phyloP scores from a whole-genome alignment of 202 grass and related monocot species.

The Musa balbisiana region DNA sequence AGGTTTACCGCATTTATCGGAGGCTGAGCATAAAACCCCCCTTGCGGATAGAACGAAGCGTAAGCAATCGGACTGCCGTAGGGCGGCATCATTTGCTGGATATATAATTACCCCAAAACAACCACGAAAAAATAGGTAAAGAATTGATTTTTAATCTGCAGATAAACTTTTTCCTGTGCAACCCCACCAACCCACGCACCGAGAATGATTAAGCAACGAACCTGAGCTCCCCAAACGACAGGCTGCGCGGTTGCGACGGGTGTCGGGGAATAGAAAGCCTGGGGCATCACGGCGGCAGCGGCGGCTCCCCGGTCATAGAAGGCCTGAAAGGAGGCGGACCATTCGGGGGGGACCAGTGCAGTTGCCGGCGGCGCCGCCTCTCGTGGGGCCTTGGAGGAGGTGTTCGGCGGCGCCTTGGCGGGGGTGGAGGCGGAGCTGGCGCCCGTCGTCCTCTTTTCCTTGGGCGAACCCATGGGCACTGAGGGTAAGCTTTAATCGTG shows the following conservation, averaged over 20 bases:
- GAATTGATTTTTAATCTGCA: too few species aligned
- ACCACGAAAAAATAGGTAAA: neutral
- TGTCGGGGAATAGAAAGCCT: neutral
- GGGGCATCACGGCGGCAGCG: constrained; percentile 10
- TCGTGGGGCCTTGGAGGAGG: neutral
- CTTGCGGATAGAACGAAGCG: constrained; percentile 46
- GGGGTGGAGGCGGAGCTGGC: neutral
- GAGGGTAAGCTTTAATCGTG: neutral
- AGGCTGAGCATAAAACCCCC: constrained; percentile 61
- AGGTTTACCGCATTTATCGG: constrained; percentile 50
- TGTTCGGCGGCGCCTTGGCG: neutral
- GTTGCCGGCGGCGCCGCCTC: constrained; percentile 11
- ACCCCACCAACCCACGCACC: neutral
- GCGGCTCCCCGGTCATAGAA: constrained; percentile 24
- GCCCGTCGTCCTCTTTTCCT: neutral
- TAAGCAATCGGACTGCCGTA: constrained; percentile 54
- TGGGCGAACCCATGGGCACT: neutral
- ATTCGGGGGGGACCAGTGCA: constrained; percentile 27
- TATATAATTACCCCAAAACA: constrained; percentile 1
- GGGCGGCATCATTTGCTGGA: constrained; percentile 52
- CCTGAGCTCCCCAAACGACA: constrained; percentile 43
- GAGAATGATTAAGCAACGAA: neutral
- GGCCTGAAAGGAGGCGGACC: constrained; percentile 35
- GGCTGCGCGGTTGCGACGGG: constrained; percentile 18
- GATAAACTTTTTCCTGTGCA: too few species aligned